Base-by-base conservation (phyloP, 2,329 filamentous ascomycete genomes). In the Coniochaeta prunicola region DNA sequence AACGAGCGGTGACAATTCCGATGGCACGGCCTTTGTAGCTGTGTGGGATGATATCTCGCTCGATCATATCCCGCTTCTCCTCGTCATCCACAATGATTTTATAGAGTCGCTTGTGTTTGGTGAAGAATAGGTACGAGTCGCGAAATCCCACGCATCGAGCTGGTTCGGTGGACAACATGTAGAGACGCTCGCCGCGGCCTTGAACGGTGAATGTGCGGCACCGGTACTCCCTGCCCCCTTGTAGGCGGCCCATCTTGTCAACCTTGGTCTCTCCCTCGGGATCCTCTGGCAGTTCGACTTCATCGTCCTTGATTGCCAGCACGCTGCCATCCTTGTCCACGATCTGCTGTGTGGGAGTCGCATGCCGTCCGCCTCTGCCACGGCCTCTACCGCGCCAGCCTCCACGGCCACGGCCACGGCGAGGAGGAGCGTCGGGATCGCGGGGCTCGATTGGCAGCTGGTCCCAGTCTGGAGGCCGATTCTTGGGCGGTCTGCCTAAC, bases 11-110 rank as follows among this genome's bases (percentile, higher is more conserved):
- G 53, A 97, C 92, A 30, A 99, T 92, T 71, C 94, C 94, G 71
- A 99, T 99, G 5, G 93, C 91, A 57, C 94, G 90, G 61, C 94
- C 94, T 74, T 97, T 99, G 85, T 99, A 99, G 30, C 92, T 96
- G 77, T 97, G 94, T 1, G 94, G 94, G 63, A 99, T 96, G 69
- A 99, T 89, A 6, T 96, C 90, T 61, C 94, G 87, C 65, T 96
- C 91, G 69, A 99, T 99, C 77, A 99, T 84, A 73, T 97, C 92
- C 61, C 89, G 87, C 78, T 99, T 99, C 74, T 96, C 93, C n/a
- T 94, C 89, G 64, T 99, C 94, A 67, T 92, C 92, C 59, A 97
- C 91, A 67, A 99, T 96, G 68, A 99, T 96, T 78, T 99, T 99
- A 83, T 92, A 94, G 15, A 99, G 87, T 68, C 92, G 88, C 71